These are phyloP conservation scores for Aspergillus sp. DNA, from an alignment of 2,329 filamentous ascomycete genomes.

Conservation along the genomic window DNA sequence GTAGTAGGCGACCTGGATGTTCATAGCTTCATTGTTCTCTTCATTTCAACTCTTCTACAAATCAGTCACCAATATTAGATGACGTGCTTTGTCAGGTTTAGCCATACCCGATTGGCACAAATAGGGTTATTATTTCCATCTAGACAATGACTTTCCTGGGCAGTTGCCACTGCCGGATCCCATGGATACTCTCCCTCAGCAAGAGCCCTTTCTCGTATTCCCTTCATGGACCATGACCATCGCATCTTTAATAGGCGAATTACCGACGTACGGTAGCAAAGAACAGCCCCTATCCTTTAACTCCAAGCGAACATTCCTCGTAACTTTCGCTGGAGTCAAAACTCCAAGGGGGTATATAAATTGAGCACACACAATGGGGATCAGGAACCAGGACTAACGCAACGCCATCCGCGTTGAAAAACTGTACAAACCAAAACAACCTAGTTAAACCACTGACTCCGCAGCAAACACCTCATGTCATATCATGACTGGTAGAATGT, in stretches of 20 bases:
- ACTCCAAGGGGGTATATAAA: background rate
- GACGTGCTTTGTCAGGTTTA: no score
- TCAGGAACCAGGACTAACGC: background rate
- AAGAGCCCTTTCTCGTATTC: no score
- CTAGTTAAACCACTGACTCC: background rate
- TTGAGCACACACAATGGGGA: background rate
- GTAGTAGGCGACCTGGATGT: no score
- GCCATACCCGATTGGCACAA: no score
- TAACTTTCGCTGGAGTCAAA: background rate
- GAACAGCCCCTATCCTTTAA: background rate
- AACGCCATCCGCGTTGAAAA: background rate
- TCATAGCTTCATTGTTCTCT: no score
- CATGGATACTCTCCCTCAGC: no score
- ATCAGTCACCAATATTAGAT: no score
- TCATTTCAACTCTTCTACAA: no score
- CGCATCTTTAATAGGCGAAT: background rate
- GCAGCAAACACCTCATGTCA: background rate
- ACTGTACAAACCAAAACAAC: background rate
- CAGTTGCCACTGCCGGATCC: no score
- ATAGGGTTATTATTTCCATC: no score
- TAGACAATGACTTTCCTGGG: no score
- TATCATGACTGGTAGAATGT: slow-evolving; percentile 36
- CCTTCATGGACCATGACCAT: no score
- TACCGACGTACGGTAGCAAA: background rate
- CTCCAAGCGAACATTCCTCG: background rate